Evolutionary conservation across 2,329 filamentous ascomycete genomes (phyloP), one percentile per base, ranked within the genome.

Genomic region (Ascochyta viciae-villosae): DNA sequence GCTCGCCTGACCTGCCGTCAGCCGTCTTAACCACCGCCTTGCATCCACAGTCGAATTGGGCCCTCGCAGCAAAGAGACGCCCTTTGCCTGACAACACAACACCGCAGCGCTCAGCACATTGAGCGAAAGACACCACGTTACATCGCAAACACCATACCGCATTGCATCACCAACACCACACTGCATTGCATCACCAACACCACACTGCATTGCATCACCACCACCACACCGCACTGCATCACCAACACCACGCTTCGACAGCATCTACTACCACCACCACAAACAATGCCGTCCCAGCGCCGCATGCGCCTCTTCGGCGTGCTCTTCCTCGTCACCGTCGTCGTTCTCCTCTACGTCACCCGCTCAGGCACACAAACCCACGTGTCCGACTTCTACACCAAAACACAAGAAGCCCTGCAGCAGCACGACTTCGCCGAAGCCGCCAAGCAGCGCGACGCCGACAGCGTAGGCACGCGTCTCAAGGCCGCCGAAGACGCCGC

Each of bases 341-440:
- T 94, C 64, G 82, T 88, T 41, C 78, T 89, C 50, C 80, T 96
- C 64, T 92, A 94, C 80, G 88, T 91, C 73, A 89, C 88, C 19
- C 84, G 83, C n/a, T 82, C 82, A 44, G 78, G 84, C 48, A 81
- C 83, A 54, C 78, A 83, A 45, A 80, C 81, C 31, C 74, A 78
- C 58, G 79, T 79, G 43, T 81, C 76, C 39, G 81, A 83, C 65
- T 87, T 86, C 76, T 86, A 87, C 74, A 79, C 77, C 24, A 81
- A 82, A 43, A 87, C 84, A n/a, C 80, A 86, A 60, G 78, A 85
- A 58, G 79, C 80, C 10, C 74, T 80, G 35, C 73, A 78, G 53
- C 68, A 64, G 64, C 73, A 61, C 61, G 73, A 73, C 42, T 72
- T 71, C 48, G 64, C 66, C 34, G 66, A 68, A 27, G 79, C 78